Base-by-base conservation (phyloP, 1,284 basidiomycete species). In the Anthracocystis panici-leucophaei region DNA sequence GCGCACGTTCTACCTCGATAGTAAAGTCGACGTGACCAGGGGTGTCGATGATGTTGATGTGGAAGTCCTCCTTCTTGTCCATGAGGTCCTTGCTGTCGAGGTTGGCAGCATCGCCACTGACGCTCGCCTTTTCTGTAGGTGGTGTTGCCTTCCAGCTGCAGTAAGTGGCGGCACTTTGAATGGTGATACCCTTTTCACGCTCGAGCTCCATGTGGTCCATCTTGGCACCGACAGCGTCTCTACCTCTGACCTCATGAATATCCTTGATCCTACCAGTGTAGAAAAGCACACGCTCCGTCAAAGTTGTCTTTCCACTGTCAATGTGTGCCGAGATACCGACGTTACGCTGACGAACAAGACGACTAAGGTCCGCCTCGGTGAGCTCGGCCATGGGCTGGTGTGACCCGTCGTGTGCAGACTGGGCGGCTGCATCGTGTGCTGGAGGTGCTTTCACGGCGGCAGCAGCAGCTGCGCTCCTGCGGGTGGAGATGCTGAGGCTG, bases 171-270 rank as follows among this genome's bases (percentile, higher is more conserved):
- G 97, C 96, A 81, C 93, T 95, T 87, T 99, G 96, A 77, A 99
- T 99, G 31, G 97, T 99, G 83, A 99, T 99, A 52, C 96, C 97
- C 87, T 99, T 99, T 87, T 99, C 97, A 53, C 96, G 89, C 86
- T 99, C 97, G 9, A 99, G 89, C 80, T 99, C 97, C 96, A 99
- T 99, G 82, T 92, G 93, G 87, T 99, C 96, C 97, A 99, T 99
- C 88, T 99, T 99, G 25, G 96, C 97, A 54, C 96, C 97, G 25
- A 99, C 95, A 55, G 92, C 91, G 86, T 99, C 96, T 60, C 92
- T 90, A 44, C 97, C 97, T 78, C 97, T 89, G 16, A 97, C 96
- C 89, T 99, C 97, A 85, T 99, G 97, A 81, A 99, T 98, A 63
- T 95, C 94, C 60, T 91, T 89, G 85, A 98, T 97, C 49, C 95